Evolutionary conservation across 1,139 yeast genomes (phyloP), one percentile per base, ranked within the genome.

Genomic region (Arxiozyma heterogenica): DNA sequence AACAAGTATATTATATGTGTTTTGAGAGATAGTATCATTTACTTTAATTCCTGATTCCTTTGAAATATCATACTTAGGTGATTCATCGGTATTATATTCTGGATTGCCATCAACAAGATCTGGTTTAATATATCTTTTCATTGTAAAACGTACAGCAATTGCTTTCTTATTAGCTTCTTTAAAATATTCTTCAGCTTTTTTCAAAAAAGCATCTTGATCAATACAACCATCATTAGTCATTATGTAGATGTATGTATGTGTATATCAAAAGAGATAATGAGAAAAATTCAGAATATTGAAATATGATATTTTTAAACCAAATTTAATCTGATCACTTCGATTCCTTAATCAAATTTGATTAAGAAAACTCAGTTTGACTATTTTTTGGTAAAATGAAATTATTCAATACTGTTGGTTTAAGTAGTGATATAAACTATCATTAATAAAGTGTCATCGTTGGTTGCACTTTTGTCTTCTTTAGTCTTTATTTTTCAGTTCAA

Each of bases 1-100:
- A 49, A 82, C 71, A 51, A 83, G 68, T 2, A 82, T 65, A 5
- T 83, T 77, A 61, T 81, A 82, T 51, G 66, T 60, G 25, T 57
- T 55, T 7, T 55, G 53, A 20, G 64, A 60, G 15, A 49, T 44
- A 17, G 51, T 21, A 17, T 52, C 52, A 3, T 57, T 53, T 6
- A 47, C 43, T 6, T 55, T 45, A 20, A 55, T 50, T 44, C 60
- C 57, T 1, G 70, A 57, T 48, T 59, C 60, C 50, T 55, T 58
- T 1, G 71, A 66, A 7, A 67, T 60, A 58, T 66, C 71, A 52
- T 52, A 64, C 6, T 54, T 53, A 7, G 70, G 70, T 20, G 58
- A 46, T 2, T 57, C 57, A 7, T 59, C 53, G 15, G 62, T 52
- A 49, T 66, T 62, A 25, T 56, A 62, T 54, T 67, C 71, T 23